Evolutionary conservation across 2,329 filamentous ascomycete genomes (phyloP), one percentile per base, ranked within the genome.

Genomic region (Pseudogymnoascus sp.): DNA sequence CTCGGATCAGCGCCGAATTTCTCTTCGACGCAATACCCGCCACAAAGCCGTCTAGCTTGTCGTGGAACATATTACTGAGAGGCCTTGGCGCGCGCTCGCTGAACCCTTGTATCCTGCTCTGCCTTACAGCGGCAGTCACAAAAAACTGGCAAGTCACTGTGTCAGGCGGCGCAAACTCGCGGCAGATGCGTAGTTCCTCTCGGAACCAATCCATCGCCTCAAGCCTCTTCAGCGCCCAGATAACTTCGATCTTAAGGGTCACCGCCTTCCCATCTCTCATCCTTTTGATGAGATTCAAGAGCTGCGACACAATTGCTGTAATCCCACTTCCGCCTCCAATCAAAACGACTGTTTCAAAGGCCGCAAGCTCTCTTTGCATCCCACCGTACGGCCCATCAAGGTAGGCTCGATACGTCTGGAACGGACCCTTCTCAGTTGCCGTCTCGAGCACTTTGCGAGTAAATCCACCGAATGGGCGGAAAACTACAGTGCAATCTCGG

Each of bases 161-260:
- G 72, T 94, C 91, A 0, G 90, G 89, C 1, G 93, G 93, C 8
- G 93, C 92, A 60, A 86, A 88, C 75, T 97, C 91, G 69, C 91
- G 85, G 76, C 93, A 96, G 70, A 97, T 96, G 59, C 92, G 85
- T 64, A 97, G 80, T 74, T 97, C 93, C 76, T 97, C 92, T 67
- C 91, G 90, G 80, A 97, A 97, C 93, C 93, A 97, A 73, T 97
- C 91, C 86, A 97, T 91, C 0, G 91, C 91, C 74, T 97, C 93
- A 12, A 94, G 86, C 63, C 90, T 85, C 76, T 94, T 96, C 68
- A 97, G 79, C 4, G 92, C 87, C 93, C 93, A 97, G n/a, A 97
- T 84, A 1, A 97, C 90, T 14, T 94, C 88, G 4, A 97, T 88
- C 67, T 88, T 90, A 73, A 89, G 91, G 1, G 92, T 97, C 50